These are phyloP conservation scores for Pseudogymnoascus sp. DNA, from an alignment of 2,329 filamentous ascomycete genomes.

Conservation along the genomic window DNA sequence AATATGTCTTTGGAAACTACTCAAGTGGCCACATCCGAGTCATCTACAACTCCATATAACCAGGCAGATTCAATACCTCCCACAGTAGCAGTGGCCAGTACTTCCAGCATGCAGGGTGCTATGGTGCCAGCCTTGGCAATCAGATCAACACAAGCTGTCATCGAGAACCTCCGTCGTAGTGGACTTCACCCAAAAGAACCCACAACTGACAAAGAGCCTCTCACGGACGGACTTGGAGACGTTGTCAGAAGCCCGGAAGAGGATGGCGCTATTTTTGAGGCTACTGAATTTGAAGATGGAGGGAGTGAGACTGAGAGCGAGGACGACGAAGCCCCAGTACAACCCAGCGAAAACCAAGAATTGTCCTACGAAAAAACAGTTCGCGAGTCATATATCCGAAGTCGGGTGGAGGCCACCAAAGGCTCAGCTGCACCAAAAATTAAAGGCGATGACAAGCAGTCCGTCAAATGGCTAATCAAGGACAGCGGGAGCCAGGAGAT, in stretches of 20 bases:
- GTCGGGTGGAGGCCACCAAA: conserved; percentile 22
- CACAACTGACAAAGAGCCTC: not conserved
- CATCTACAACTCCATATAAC: not conserved
- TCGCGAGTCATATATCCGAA: conserved; percentile 40
- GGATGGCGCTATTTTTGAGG: not conserved
- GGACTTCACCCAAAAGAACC: not conserved
- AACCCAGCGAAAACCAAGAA: not conserved
- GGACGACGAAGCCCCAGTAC: conserved; percentile 11
- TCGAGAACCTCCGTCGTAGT: conserved; percentile 23
- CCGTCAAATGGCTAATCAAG: conserved; percentile 27
- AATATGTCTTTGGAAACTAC: not conserved
- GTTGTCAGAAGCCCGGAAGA: not conserved
- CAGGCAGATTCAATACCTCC: not conserved
- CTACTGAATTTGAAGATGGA: not conserved
- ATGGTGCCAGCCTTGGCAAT: conserved; percentile 19
- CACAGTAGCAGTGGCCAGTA: too few species aligned
- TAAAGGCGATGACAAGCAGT: conserved; percentile 23
- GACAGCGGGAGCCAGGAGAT: conserved; percentile 40
- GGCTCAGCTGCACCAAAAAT: conserved; percentile 17
- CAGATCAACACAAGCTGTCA: conserved; percentile 24
- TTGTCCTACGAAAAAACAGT: conserved; percentile 37
- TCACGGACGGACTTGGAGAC: not conserved
- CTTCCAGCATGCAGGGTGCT: not conserved
- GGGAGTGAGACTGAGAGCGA: conserved; percentile 14
- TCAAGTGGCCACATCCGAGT: not conserved